Conservation (phyloP, 1,284 basidiomycete genomes). For the Cerioporus squamosus region DNA sequence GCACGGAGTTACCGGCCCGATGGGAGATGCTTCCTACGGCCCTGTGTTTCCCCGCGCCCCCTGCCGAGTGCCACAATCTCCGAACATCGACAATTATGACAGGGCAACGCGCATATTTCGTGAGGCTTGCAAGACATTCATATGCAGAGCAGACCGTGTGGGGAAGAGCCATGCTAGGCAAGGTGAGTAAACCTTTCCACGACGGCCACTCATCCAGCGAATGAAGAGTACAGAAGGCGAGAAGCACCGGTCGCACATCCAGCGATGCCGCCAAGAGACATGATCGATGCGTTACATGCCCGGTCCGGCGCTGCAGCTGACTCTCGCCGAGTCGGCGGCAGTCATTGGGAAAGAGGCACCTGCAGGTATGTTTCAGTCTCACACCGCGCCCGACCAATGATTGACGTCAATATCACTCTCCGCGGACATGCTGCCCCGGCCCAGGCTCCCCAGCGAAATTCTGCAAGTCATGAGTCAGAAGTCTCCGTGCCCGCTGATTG, state of each 20-base stretch:
- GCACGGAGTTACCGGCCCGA: too few relatives aligned
- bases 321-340: background rate
- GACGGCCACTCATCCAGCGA: background rate
- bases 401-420: conserved; percentile 26
- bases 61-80: too few relatives aligned
- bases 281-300: background rate
- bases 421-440: conserved; percentile 10
- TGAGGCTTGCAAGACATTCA: too few relatives aligned
- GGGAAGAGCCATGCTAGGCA: too few relatives aligned
- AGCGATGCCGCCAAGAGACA: background rate
- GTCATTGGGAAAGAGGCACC: conserved; percentile 1
- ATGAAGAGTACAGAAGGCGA: background rate
- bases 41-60: too few relatives aligned
- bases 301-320: conserved; percentile 15
- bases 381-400: conserved; percentile 10
- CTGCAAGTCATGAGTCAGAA: conserved; percentile 14
- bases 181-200: background rate
- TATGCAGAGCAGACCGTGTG: too few relatives aligned
- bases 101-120: too few relatives aligned
- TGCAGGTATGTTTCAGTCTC: conserved; percentile 10
- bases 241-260: conserved; percentile 2
- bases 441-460: background rate
- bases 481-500: conserved; percentile 3
- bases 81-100: too few relatives aligned
- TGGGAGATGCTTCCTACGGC: too few relatives aligned